A percentile compares a stretch with the other conserved stretches of the same genome.
Evolutionary conservation across 1,284 basidiomycete species (phyloP).

Genomic region (Megacollybia platyphylla): DNA sequence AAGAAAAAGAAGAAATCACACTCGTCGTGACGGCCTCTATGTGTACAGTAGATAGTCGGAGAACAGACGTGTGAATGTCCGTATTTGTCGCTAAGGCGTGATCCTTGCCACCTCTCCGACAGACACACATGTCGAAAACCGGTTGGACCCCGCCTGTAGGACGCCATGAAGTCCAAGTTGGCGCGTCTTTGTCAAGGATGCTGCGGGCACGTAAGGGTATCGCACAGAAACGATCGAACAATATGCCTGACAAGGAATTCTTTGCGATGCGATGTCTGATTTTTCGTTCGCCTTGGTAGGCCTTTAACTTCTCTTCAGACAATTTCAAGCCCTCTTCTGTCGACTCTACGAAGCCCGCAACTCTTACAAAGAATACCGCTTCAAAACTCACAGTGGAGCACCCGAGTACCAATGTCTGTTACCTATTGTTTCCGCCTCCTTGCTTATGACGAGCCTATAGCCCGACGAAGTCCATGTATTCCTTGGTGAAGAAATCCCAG

Average conservation of each 20-base stretch:
- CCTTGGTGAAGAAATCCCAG: slow-evolving; percentile 37
- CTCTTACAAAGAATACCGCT: slow-evolving; percentile 41
- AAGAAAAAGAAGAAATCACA: slow-evolving; percentile 9
- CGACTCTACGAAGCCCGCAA: slow-evolving; percentile 48
- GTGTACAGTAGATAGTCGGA: not conserved
- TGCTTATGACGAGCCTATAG: slow-evolving; percentile 4
- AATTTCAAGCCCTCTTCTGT: slow-evolving; percentile 64
- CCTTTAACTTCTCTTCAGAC: slow-evolving; percentile 25
- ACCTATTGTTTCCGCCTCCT: slow-evolving; percentile 1
- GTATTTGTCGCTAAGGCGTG: too few relatives aligned
- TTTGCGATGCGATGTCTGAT: slow-evolving; percentile 60
- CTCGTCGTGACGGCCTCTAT: not conserved
- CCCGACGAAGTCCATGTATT: slow-evolving; percentile 48
- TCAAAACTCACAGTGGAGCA: slow-evolving; percentile 43
- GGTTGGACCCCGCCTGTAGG: slow-evolving; percentile 47
- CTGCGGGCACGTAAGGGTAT: slow-evolving; percentile 47
- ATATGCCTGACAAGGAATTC: slow-evolving; percentile 48
- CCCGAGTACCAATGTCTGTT: slow-evolving; percentile 41
- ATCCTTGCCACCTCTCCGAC: slow-evolving; percentile 18
- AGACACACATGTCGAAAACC: slow-evolving; percentile 21
- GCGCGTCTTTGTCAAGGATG: slow-evolving; percentile 40
- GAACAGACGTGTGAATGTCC: too few relatives aligned
- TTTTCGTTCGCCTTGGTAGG: not conserved
- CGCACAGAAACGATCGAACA: slow-evolving; percentile 20
- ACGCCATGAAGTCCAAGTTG: slow-evolving; percentile 39